phyloP scores from a whole-genome alignment of 2,329 filamentous ascomycete genomes.

The Pseudogymnoascus sp. region DNA sequence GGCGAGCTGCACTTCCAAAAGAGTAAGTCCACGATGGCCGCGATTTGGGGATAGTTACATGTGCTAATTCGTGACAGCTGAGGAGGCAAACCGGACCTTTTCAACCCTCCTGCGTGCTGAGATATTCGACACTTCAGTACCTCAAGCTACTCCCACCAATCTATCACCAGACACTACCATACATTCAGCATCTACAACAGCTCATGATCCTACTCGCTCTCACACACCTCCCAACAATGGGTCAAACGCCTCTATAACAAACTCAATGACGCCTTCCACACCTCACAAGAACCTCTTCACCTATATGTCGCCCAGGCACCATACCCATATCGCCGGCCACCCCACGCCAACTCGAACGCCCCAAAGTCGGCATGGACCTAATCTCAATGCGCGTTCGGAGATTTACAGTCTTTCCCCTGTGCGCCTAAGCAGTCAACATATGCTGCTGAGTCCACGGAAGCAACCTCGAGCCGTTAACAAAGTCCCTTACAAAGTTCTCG shows the following conservation, averaged over 20 bases:
- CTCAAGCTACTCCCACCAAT: slow-evolving; percentile 64
- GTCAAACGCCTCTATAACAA: slow-evolving; percentile 56
- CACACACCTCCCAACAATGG: slow-evolving; percentile 71
- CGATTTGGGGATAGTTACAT: slow-evolving; percentile 28
- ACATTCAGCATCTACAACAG: slow-evolving; percentile 43
- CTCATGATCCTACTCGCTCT: slow-evolving; percentile 62
- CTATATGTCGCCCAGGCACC: slow-evolving; percentile 69
- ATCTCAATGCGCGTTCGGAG: slow-evolving; percentile 82
- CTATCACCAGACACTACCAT: slow-evolving; percentile 52
- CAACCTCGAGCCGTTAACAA: slow-evolving; percentile 88
- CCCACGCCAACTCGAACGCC: slow-evolving; percentile 85
- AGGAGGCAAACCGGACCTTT: slow-evolving; percentile 92
- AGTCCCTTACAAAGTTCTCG: slow-evolving; percentile 94
- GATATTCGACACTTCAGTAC: slow-evolving; percentile 84
- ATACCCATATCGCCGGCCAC: slow-evolving; percentile 66
- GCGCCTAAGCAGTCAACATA: slow-evolving; percentile 83
- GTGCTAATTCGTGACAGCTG: slow-evolving; percentile 44
- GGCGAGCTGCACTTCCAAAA: slow-evolving; percentile 91
- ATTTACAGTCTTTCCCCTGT: slow-evolving; percentile 95
- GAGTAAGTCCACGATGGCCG: slow-evolving; percentile 48
- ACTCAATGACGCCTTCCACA: slow-evolving; percentile 80
- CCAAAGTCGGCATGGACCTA: slow-evolving; percentile 78
- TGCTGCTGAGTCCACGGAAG: slow-evolving; percentile 83
- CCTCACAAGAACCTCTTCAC: slow-evolving; percentile 97
- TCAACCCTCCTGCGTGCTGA: slow-evolving; percentile 82